Conservation (phyloP, 352 stramenopile species). For the Thalassiosira livingstoniorum region DNA sequence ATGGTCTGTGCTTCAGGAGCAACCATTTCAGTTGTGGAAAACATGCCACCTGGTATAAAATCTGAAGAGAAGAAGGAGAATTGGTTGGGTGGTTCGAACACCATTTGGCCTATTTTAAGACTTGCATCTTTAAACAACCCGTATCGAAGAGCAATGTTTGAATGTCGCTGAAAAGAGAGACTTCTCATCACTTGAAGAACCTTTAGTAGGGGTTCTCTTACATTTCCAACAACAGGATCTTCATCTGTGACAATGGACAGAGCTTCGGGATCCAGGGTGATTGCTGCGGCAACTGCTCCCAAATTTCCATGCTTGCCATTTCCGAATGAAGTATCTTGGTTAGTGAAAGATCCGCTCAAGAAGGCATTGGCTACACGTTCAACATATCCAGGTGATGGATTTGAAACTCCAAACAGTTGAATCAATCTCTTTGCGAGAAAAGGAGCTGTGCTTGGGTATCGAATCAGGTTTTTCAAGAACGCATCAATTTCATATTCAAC, state of each 20-base stretch:
- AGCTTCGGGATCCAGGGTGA: constrained; percentile 76
- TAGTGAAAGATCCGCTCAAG: constrained; percentile 56
- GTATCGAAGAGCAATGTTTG: not conserved
- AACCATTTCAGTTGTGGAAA: constrained; percentile 54
- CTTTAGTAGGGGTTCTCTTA: constrained; percentile 69
- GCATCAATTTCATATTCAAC: not conserved
- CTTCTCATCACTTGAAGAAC: constrained; percentile 34
- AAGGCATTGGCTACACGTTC: constrained; percentile 68
- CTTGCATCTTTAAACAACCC: constrained; percentile 35
- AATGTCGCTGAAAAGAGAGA: not conserved
- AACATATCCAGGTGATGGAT: not conserved
- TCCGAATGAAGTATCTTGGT: constrained; percentile 58
- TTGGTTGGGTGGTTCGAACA: constrained; percentile 66
- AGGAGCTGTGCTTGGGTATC: constrained; percentile 63
- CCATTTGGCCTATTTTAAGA: constrained; percentile 74
- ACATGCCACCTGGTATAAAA: constrained; percentile 55
- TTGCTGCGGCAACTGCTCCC: constrained; percentile 71
- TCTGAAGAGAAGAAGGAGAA: constrained; percentile 69
- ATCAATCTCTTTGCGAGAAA: constrained; percentile 55
- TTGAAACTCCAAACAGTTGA: no score
- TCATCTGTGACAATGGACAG: constrained; percentile 61
- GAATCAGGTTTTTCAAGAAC: not conserved
- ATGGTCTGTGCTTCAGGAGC: constrained; percentile 56
- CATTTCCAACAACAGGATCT: constrained; percentile 67
- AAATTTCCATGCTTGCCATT: constrained; percentile 73